These are phyloP conservation scores for Zymoseptoria pseudotritici DNA, from an alignment of 2,329 filamentous ascomycete genomes.

Conservation along the genomic window DNA sequence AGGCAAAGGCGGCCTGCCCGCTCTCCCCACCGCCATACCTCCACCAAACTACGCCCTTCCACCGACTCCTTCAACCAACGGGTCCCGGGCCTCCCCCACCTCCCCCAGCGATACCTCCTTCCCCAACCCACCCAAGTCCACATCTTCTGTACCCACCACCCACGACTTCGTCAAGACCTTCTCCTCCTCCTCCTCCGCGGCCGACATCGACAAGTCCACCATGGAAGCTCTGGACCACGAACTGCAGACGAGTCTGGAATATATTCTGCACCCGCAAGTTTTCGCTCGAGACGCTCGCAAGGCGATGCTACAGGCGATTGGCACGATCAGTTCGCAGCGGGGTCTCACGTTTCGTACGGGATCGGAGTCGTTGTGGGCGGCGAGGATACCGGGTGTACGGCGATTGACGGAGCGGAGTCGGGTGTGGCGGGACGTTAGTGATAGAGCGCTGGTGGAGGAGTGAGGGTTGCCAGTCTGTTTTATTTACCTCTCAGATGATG, in stretches of 20 bases:
- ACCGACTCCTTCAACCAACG: conserved; percentile 25
- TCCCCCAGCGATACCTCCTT: conserved; percentile 17
- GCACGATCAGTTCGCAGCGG: conserved; percentile 89
- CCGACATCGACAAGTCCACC: conserved; percentile 74
- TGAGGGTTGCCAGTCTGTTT: neutral
- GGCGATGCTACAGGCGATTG: conserved; percentile 90
- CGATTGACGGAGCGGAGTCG: conserved; percentile 73
- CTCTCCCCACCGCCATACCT: conserved; percentile 56
- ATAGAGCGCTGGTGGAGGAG: conserved; percentile 13
- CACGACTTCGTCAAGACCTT: conserved; percentile 39
- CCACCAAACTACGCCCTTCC: conserved; percentile 35
- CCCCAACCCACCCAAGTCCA: conserved; percentile 13
- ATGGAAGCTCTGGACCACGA: conserved; percentile 86
- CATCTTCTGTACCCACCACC: conserved; percentile 31
- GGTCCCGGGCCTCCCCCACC: neutral
- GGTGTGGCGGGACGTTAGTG: conserved; percentile 77
- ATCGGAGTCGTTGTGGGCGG: conserved; percentile 83
- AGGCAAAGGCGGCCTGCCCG: conserved; percentile 87
- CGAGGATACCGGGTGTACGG: conserved; percentile 72
- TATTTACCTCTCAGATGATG: neutral
- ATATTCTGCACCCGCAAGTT: conserved; percentile 94
- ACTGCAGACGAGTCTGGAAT: conserved; percentile 82
- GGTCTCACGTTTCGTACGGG: conserved; percentile 89
- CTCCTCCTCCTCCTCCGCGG: conserved; percentile 41
- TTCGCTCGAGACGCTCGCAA: conserved; percentile 92